Evolutionary conservation across 208 protist species (phyloP).

Genomic region (Pavlovales sp.): DNA sequence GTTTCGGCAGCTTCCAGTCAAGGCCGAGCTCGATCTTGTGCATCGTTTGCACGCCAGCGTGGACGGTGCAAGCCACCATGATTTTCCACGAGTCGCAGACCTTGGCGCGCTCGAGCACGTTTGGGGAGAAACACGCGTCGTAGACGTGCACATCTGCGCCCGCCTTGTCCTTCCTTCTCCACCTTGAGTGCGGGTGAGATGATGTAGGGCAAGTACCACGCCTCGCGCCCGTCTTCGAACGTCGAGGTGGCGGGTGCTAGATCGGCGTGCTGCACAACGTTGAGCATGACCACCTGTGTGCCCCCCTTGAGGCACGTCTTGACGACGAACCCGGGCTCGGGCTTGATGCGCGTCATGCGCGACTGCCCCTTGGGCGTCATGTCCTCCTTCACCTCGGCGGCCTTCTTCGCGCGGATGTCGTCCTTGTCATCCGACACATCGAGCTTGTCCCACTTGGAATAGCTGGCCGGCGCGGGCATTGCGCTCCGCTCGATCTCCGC

Average conservation of each 20-base stretch:
- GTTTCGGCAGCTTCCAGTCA: conserved; percentile 10
- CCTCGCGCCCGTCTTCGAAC: not conserved
- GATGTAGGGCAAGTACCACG: conserved; percentile 7
- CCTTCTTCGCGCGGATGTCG: too few relatives aligned
- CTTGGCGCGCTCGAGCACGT: not conserved
- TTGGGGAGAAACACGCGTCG: not conserved
- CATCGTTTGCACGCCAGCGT: not conserved
- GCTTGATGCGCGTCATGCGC: too few relatives aligned
- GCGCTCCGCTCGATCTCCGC: too few relatives aligned
- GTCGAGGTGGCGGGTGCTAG: not conserved
- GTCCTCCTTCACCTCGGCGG: too few relatives aligned
- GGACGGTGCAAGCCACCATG: not conserved
- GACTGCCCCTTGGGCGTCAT: too few relatives aligned
- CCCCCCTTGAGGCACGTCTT: not conserved
- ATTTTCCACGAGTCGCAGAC: not conserved
- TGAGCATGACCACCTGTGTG: conserved; percentile 13
- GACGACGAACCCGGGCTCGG: not conserved
- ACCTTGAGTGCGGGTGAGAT: not conserved
- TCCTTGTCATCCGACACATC: too few relatives aligned
- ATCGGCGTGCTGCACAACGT: conserved; percentile 10
- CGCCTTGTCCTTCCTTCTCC: conserved; percentile 17
- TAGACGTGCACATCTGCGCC: not conserved
- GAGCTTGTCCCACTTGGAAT: too few relatives aligned
- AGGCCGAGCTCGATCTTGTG: conserved; percentile 1
- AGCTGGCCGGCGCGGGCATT: too few relatives aligned